Percentiles rank a stretch among this genome's conserved stretches.
These are phyloP conservation scores for Yarrowia yakushimensis DNA, from an alignment of 805 yeast species.

Conservation along the genomic window DNA sequence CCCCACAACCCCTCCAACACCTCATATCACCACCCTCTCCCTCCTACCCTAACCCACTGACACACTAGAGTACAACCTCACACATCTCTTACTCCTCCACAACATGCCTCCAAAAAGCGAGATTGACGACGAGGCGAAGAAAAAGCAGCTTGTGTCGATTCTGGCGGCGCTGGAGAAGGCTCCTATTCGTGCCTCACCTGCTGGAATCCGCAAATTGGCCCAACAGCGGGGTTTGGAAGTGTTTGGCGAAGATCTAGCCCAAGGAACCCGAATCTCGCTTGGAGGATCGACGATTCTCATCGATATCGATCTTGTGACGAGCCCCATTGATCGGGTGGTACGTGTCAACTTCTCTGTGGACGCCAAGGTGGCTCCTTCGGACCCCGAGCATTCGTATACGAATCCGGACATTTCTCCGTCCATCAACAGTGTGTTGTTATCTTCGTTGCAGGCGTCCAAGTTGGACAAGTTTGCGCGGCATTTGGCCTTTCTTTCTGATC, in stretches of 20 bases:
- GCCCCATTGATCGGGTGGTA: constrained; percentile 29
- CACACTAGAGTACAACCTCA: too few relatives aligned
- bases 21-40: background rate
- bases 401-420: constrained; percentile 31
- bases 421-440: constrained; percentile 33
- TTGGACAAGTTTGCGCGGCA: constrained; percentile 37
- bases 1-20: too few relatives aligned
- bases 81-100: background rate
- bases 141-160: background rate
- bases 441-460: constrained; percentile 35
- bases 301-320: constrained; percentile 35
- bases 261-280: constrained; percentile 39
- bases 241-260: constrained; percentile 37
- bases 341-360: constrained; percentile 35
- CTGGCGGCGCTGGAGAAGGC: constrained; percentile 33
- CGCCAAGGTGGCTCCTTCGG: constrained; percentile 29
- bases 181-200: constrained; percentile 39
- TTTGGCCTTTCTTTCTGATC: constrained; percentile 36
- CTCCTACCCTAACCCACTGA: background rate
- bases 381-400: constrained; percentile 31
- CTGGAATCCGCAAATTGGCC: constrained; percentile 39
- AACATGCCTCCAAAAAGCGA: background rate
- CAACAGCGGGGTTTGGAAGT: constrained; percentile 36
- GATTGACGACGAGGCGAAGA: constrained; percentile 6
- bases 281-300: constrained; percentile 41